A percentile compares a stretch with the other conserved stretches of the same genome.
Evolutionary conservation across 306 rosid species (phyloP).

Genomic region (Senna siamea): DNA sequence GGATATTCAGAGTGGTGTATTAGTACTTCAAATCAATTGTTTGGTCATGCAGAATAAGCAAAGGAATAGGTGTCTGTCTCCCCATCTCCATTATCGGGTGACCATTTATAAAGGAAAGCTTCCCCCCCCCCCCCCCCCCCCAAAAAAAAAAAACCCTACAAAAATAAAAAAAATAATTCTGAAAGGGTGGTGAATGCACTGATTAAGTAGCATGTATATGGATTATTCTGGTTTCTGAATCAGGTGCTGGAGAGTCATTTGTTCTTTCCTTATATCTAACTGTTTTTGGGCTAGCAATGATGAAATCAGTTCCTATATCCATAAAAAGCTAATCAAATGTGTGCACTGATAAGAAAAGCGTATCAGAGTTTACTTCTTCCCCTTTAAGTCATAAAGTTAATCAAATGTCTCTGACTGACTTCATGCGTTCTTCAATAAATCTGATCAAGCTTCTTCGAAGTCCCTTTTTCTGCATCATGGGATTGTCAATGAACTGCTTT

Average conservation of each 20-base stretch:
- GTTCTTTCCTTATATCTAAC: neutral
- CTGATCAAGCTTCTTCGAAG: neutral
- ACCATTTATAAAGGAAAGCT: no score
- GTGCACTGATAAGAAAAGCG: constrained; percentile 3
- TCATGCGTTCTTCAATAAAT: neutral
- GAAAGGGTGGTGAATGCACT: neutral
- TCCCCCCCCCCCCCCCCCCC: neutral
- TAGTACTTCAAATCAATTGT: no score
- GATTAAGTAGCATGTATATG: neutral
- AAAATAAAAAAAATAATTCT: no score
- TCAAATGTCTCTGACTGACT: constrained; percentile 11
- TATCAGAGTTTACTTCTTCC: neutral
- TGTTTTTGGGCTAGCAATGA: neutral
- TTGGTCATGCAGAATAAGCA: no score
- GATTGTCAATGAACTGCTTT: neutral
- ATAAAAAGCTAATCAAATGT: neutral
- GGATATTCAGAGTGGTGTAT: neutral
- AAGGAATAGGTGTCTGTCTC: no score
- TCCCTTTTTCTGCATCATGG: constrained; percentile 8
- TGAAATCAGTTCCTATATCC: neutral
- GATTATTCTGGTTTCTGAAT: neutral
- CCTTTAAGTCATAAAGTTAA: neutral
- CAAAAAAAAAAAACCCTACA: no score
- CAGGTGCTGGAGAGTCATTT: neutral
- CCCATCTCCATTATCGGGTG: no score